Conservation (phyloP, 371 early-diverging fungal genomes). For the Mucor velutinosus region DNA sequence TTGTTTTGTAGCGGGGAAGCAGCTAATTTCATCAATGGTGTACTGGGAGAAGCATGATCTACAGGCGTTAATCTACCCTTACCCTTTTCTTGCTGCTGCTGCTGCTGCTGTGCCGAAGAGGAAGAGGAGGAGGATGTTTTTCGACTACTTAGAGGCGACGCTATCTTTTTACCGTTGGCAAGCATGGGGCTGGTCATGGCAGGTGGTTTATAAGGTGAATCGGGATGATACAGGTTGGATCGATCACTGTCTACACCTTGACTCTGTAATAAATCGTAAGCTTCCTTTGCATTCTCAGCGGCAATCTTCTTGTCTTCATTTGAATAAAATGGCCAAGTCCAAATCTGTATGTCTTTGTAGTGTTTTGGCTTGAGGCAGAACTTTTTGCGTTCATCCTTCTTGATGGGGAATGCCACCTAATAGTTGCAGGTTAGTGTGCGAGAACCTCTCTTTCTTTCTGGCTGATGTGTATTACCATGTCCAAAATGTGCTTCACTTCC, state of each 20-base stretch:
- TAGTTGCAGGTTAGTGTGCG: neutral
- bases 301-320: slow-evolving; percentile 4
- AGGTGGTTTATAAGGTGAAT: slow-evolving; percentile 5
- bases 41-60: neutral
- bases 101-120: too few relatives aligned
- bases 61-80: slow-evolving; percentile 1
- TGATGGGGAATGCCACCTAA: slow-evolving; percentile 18
- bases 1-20: neutral
- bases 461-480: neutral
- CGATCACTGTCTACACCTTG: slow-evolving; percentile 2
- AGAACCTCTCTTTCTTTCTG: neutral
- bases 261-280: slow-evolving; percentile 12
- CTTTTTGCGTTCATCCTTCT: slow-evolving; percentile 16
- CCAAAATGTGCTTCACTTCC: slow-evolving; percentile 13
- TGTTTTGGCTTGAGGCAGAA: slow-evolving; percentile 19
- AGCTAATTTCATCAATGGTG: neutral
- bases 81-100: neutral
- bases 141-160: neutral
- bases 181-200: neutral
- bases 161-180: slow-evolving; percentile 2
- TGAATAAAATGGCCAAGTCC: slow-evolving; percentile 22
- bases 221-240: slow-evolving; percentile 8
- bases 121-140: neutral
- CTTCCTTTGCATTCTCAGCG: slow-evolving; percentile 16
- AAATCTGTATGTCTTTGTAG: slow-evolving; percentile 16